These are phyloP conservation scores for Albophoma yamanashiensis DNA, from an alignment of 2,329 filamentous ascomycete species.

Conservation along the genomic window DNA sequence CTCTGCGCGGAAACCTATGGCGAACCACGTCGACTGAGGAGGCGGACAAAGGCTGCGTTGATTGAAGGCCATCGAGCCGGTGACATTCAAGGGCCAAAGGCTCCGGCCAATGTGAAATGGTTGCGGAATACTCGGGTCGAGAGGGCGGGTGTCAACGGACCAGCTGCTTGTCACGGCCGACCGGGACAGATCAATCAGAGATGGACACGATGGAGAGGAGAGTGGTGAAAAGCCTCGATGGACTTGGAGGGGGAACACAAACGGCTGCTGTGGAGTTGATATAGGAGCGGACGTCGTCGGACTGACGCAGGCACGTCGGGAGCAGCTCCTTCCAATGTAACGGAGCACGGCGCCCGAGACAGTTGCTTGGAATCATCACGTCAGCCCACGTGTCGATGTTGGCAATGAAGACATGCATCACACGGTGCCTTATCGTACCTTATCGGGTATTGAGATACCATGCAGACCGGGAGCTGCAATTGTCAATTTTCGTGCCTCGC, in stretches of 20 bases:
- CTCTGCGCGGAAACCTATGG: background rate
- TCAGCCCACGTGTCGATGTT: background rate
- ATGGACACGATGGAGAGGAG: background rate
- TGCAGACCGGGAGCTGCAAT: background rate
- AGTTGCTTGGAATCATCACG: background rate
- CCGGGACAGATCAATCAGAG: background rate
- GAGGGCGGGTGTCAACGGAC: too few relatives aligned
- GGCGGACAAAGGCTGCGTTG: background rate
- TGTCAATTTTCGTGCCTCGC: background rate
- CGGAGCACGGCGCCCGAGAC: background rate
- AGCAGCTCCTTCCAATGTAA: background rate
- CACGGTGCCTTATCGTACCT: too few relatives aligned
- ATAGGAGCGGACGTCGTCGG: background rate
- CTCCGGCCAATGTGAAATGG: background rate
- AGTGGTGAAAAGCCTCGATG: background rate
- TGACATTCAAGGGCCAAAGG: background rate
- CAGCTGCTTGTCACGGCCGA: too few relatives aligned
- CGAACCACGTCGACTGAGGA: background rate
- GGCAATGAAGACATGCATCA: background rate
- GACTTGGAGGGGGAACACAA: background rate
- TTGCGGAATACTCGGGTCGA: background rate
- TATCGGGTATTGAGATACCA: background rate
- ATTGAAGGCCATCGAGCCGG: background rate
- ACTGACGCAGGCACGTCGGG: background rate
- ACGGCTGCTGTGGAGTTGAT: background rate